phyloP scores from a whole-genome alignment of 2,329 filamentous ascomycete genomes.

The Scedosporium apiospermum region DNA sequence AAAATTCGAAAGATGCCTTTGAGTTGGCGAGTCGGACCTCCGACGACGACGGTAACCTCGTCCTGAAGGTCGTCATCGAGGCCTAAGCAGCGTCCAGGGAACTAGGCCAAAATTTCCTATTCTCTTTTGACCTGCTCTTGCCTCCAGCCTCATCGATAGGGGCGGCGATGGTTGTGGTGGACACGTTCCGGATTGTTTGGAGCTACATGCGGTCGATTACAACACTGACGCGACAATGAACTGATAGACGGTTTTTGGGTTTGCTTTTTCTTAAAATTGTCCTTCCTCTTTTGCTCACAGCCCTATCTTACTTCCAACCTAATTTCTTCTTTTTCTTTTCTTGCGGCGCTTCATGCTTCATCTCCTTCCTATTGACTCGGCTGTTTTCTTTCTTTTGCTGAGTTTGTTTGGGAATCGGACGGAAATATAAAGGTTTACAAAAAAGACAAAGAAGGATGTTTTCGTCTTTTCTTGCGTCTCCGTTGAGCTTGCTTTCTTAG shows the following conservation, averaged over 20 bases:
- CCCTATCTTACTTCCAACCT: too few species aligned
- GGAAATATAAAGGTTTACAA: background rate
- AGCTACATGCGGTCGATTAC: background rate
- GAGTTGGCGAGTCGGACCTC: constrained; percentile 59
- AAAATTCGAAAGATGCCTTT: constrained; percentile 53
- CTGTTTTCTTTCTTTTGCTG: background rate
- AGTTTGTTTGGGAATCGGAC: background rate
- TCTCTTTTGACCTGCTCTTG: background rate
- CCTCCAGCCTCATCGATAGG: background rate
- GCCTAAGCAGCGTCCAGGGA: constrained; percentile 21
- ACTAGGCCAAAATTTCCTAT: background rate
- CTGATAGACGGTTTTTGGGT: constrained; percentile 4
- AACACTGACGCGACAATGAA: constrained; percentile 3
- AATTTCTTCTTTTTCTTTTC: background rate
- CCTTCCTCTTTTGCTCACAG: background rate
- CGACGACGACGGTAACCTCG: constrained; percentile 57
- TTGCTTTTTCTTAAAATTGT: background rate
- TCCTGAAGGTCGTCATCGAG: constrained; percentile 63
- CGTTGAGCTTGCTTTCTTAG: background rate
- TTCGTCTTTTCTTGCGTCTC: background rate
- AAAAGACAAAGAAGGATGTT: constrained; percentile 6
- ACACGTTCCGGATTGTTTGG: background rate
- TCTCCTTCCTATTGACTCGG: too few species aligned
- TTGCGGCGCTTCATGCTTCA: background rate
- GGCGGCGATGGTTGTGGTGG: background rate